Base-by-base conservation (phyloP, 257 asterid species). In the Primulina tabacum region DNA sequence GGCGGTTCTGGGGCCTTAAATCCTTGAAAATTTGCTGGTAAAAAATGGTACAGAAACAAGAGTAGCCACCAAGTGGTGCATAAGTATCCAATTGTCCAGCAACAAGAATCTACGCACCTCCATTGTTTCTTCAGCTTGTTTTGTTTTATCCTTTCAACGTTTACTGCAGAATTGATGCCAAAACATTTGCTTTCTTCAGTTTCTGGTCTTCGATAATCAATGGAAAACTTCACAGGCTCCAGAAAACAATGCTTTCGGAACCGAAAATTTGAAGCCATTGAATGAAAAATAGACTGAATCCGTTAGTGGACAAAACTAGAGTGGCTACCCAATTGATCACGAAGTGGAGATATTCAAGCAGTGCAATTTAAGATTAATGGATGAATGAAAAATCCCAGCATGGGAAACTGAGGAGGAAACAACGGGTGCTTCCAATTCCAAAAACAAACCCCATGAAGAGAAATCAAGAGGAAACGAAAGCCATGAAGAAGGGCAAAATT, bases 21-120 rank as follows among this genome's bases (percentile, higher is more conserved):
- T 5, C 87, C 90, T 2, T 83, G 76, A 68, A 86, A 77, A 75
- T 75, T 82, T 2, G 79, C 73, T 40, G 96, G 90, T 71, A 79
- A 70, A 66, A 70, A 79, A 62, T 86, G 81, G 72, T 74, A 73
- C 28, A 86, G 57, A 66, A 91, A 86, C 65, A 89, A 32, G 6
- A 91, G 77, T 30, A 91, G 74, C 90, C 95, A 87, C 96, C 97
- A 89, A 7, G 78, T 73, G 0, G 89, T 86, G 75, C 92, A 89
- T 17, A 89, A 21, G 73, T 29, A 87, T 5, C 97, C 97, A 43
- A 89, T 79, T 60, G 68, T 60, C 96, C 96, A 82, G 76, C 82
- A 87, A 24, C 95, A 91, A 0, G 71, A 73, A 73, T 89, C 95
- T 9, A 89, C 55, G 79, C 92, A 82, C 64, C 88, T 78, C 92